Conservation (phyloP, 495 filamentous ascomycete species). For the Xylaria nigripes region DNA sequence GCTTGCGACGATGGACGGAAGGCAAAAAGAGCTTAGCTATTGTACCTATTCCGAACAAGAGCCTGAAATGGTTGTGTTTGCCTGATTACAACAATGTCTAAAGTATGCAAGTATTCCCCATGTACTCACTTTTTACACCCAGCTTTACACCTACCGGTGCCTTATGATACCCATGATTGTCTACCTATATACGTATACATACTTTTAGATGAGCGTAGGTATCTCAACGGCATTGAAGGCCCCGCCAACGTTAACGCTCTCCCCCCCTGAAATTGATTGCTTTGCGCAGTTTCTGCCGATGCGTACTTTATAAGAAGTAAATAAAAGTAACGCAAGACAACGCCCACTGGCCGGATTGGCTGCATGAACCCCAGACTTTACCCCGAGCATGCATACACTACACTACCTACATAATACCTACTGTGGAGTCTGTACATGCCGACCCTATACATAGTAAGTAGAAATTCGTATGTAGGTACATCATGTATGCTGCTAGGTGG, state of each 20-base stretch:
- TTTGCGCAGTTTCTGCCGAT: not conserved
- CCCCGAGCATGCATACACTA: not conserved
- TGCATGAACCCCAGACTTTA: conserved; percentile 13
- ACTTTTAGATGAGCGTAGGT: too few species aligned
- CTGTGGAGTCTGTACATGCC: not conserved
- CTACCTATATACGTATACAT: too few species aligned
- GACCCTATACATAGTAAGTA: not conserved
- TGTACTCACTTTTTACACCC: too few species aligned
- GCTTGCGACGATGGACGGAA: conserved; percentile 4
- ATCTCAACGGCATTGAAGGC: conserved; percentile 1
- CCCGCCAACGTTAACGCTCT: not conserved
- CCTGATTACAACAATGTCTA: too few species aligned
- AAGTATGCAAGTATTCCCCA: too few species aligned
- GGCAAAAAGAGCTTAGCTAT: conserved; percentile 6
- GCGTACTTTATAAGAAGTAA: not conserved
- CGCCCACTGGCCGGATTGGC: conserved; percentile 7
- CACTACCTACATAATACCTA: not conserved
- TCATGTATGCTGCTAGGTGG: not conserved
- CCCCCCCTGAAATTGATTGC: conserved; percentile 2
- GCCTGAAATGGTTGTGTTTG: not conserved
- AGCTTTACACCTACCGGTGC: too few species aligned
- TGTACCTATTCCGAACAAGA: conserved; percentile 9
- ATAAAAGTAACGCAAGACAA: conserved; percentile 4
- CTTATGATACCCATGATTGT: too few species aligned
- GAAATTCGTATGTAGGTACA: too few species aligned